Conservation (phyloP, 352 stramenopile genomes). For the Pythium insidiosum region DNA sequence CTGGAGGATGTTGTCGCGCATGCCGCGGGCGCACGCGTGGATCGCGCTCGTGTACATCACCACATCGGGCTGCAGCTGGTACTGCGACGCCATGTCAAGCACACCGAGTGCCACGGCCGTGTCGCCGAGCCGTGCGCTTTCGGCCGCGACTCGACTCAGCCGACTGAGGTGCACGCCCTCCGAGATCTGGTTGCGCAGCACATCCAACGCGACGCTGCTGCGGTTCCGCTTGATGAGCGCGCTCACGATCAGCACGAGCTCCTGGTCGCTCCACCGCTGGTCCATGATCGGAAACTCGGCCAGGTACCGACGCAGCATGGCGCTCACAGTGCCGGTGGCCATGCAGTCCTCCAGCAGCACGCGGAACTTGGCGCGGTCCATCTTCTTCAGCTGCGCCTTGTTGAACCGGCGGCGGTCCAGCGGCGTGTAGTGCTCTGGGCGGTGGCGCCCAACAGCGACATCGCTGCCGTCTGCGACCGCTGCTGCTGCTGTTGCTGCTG, state of each 20-base stretch:
- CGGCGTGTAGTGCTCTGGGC: slow-evolving; percentile 13
- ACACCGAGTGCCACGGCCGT: slow-evolving; percentile 53
- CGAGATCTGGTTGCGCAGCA: slow-evolving; percentile 54
- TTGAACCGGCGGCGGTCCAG: slow-evolving; percentile 15
- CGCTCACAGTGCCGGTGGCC: slow-evolving; percentile 36
- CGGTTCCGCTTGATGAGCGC: slow-evolving; percentile 72
- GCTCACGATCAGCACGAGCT: slow-evolving; percentile 68
- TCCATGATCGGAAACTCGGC: slow-evolving; percentile 58
- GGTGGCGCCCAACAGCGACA: slow-evolving; percentile 11
- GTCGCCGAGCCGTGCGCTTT: slow-evolving; percentile 61
- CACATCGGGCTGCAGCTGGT: slow-evolving; percentile 51
- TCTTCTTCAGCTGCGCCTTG: slow-evolving; percentile 24
- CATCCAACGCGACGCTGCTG: slow-evolving; percentile 36
- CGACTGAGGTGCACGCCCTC: slow-evolving; percentile 30
- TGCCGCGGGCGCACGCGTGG: slow-evolving; percentile 60
- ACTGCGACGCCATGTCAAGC: slow-evolving; percentile 62
- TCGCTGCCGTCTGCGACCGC: not conserved
- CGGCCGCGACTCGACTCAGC: slow-evolving; percentile 60
- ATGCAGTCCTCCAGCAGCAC: slow-evolving; percentile 54
- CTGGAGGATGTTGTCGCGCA: slow-evolving; percentile 30
- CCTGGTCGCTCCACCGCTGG: slow-evolving; percentile 53
- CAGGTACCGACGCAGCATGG: slow-evolving; percentile 57
- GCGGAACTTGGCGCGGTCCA: slow-evolving; percentile 56
- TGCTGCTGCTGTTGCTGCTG: not conserved
- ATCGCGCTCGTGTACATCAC: slow-evolving; percentile 79